Percentiles rank a stretch among this genome's conserved stretches.
phyloP scores from a whole-genome alignment of 345 rosid species.

The Physaria fendleri region DNA sequence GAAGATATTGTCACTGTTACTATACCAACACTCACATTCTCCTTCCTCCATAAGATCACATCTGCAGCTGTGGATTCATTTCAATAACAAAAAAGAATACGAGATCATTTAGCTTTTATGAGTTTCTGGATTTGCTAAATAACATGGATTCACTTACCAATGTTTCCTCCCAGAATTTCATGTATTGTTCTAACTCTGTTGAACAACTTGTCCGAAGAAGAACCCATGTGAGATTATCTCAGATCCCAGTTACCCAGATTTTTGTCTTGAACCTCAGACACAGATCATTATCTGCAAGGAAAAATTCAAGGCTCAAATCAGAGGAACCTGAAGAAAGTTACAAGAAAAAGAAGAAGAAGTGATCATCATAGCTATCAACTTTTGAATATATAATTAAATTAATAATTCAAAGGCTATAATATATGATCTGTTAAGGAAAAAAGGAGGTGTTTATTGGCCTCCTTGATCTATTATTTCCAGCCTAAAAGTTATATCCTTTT shows the following conservation, averaged over 20 bases:
- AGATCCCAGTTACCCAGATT: slow-evolving; percentile 39
- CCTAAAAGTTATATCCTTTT: slow-evolving; percentile 45
- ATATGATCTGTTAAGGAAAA: slow-evolving; percentile 7
- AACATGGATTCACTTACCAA: slow-evolving; percentile 42
- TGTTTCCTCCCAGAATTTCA: slow-evolving; percentile 80
- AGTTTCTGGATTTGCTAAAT: neutral
- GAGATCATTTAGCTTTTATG: neutral
- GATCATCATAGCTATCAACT: slow-evolving; percentile 32
- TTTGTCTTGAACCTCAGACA: neutral
- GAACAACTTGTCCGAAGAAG: slow-evolving; percentile 47
- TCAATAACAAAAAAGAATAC: slow-evolving; percentile 1
- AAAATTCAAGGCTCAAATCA: slow-evolving; percentile 1
- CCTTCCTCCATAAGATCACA: slow-evolving; percentile 80
- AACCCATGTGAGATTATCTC: slow-evolving; percentile 44
- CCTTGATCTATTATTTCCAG: slow-evolving; percentile 39
- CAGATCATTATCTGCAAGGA: slow-evolving; percentile 10
- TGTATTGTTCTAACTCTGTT: slow-evolving; percentile 60
- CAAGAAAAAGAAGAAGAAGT: slow-evolving; percentile 2
- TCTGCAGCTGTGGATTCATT: slow-evolving; percentile 67
- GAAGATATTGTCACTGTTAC: slow-evolving; percentile 59
- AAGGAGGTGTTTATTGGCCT: slow-evolving; percentile 9
- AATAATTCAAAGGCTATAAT: slow-evolving; percentile 21
- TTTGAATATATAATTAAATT: slow-evolving; percentile 20
- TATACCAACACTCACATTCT: slow-evolving; percentile 56
- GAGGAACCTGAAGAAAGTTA: neutral